A percentile compares a stretch with the other conserved stretches of the same genome.
These are phyloP conservation scores for Paramecium tetraurelia DNA, from an alignment of 73 alveolate genomes.

Conservation along the genomic window DNA sequence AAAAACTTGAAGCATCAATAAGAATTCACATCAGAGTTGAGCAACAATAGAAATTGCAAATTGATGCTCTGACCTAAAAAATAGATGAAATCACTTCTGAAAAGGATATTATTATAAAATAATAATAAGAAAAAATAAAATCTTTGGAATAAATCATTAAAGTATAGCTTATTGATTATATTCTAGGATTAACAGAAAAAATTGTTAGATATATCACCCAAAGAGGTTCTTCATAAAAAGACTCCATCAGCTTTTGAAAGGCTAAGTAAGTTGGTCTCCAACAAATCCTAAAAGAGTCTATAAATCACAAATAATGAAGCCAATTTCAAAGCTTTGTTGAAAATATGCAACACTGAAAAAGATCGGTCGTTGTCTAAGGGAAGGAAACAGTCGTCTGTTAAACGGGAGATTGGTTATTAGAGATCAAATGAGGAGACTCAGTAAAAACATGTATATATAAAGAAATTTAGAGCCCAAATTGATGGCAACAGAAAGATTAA, in stretches of 20 bases:
- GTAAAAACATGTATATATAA: not conserved
- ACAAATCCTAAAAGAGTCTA: not conserved
- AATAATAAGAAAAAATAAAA: not conserved
- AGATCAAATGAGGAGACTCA: not conserved
- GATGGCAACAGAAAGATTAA: not conserved
- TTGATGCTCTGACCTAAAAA: not conserved
- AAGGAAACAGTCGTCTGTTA: not conserved
- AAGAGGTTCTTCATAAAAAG: not conserved
- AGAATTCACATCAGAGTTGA: not conserved
- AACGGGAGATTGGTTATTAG: not conserved
- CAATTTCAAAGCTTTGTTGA: not conserved
- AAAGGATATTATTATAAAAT: not conserved
- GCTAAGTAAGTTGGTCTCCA: not conserved
- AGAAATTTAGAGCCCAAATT: not conserved
- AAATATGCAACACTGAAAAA: not conserved
- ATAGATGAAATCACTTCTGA: not conserved
- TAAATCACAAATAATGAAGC: not conserved
- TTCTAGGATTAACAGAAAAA: not conserved
- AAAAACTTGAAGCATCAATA: constrained; percentile 13
- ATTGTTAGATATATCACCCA: not conserved
- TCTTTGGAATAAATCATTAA: not conserved
- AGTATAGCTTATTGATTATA: not conserved
- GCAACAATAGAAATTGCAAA: not conserved
- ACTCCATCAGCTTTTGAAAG: not conserved
- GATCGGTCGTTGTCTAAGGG: not conserved